Base-by-base conservation (phyloP, 352 stramenopile genomes). In the Ophiocytium majus region DNA sequence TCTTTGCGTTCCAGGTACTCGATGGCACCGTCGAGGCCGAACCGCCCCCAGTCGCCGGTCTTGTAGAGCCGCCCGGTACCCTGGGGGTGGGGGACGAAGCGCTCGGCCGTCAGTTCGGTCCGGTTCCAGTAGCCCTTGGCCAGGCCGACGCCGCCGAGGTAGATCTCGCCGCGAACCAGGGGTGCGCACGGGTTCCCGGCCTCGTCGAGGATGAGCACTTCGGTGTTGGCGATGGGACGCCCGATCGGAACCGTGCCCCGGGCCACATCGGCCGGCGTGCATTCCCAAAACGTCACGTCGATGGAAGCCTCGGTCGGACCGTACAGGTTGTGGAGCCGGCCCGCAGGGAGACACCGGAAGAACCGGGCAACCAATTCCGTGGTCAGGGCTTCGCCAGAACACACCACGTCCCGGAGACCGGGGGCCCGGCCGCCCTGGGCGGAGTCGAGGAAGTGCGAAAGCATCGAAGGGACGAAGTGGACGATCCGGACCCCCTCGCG, bases 231-330 rank as follows among this genome's bases (percentile, higher is more conserved):
- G 28, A 71, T 71, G 23, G 57, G 57, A 23, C 28, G 23, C 19
- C 57, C 57, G 28, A 71, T 71, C 57, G 57, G 57, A 71, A 71
- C 28, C n/a, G n/a, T n/a, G n/a, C n/a, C n/a, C n/a, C n/a, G n/a
- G 28, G 23, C 19, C 23, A 71, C 57, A 28, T 71, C 57, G 23
- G 23, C 28, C 23, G 28, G 23, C 23, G 19, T 28, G 57, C 19
- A 23, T 28, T 71, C 19, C 19, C 28, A 71, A 71, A 23, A 71
- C 23, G 19, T 71, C 28, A 71, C 57, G 28, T 71, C 57, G 23
- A 71, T 28, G 23, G 57, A 71, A 23, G 57, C 57, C 28, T 71
- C 57, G 23, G 57, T 71, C 23, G 57, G 57, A 71, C 57, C 57
- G 28, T 71, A 71, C 28, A 71, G 28, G 28, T 71, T 71, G 28